Evolutionary conservation across 1,139 yeast species (phyloP).

Genomic region (Taiozyma sp.): DNA sequence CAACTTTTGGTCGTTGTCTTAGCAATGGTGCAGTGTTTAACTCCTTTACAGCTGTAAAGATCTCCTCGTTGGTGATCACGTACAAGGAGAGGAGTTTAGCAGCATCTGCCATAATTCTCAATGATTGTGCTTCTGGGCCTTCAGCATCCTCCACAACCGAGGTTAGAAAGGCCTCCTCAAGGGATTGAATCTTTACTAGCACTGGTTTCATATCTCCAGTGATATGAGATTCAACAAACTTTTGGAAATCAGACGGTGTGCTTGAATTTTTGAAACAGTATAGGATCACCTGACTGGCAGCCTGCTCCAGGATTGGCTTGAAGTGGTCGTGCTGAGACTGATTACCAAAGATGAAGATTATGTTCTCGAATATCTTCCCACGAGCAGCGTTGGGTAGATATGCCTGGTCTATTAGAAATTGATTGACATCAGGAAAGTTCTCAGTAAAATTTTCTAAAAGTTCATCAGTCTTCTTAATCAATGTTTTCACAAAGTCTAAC

Average conservation of each 20-base stretch:
- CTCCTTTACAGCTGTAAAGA: constrained; percentile 13
- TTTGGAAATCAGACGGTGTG: not conserved
- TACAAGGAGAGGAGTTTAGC: constrained; percentile 10
- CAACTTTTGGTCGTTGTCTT: constrained; percentile 7
- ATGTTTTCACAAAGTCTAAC: constrained; percentile 1
- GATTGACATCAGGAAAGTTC: constrained; percentile 9
- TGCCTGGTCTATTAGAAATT: constrained; percentile 7
- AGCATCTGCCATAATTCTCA: constrained; percentile 10
- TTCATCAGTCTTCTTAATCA: constrained; percentile 3
- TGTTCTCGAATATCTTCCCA: constrained; percentile 3
- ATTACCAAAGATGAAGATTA: not conserved
- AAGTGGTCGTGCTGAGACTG: not conserved
- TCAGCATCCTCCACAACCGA: not conserved
- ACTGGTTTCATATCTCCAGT: not conserved
- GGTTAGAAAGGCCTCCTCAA: not conserved
- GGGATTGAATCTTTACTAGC: not conserved
- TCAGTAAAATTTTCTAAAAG: constrained; percentile 10
- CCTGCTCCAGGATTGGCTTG: not conserved
- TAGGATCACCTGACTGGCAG: not conserved
- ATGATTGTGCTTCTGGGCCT: not conserved
- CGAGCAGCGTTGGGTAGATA: constrained; percentile 7
- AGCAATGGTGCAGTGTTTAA: constrained; percentile 5
- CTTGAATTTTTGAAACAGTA: not conserved
- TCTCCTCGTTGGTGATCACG: constrained; percentile 13
- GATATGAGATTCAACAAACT: not conserved